Conservation (phyloP, 2,329 filamentous ascomycete genomes). For the Phaeosphaeria sp. region DNA sequence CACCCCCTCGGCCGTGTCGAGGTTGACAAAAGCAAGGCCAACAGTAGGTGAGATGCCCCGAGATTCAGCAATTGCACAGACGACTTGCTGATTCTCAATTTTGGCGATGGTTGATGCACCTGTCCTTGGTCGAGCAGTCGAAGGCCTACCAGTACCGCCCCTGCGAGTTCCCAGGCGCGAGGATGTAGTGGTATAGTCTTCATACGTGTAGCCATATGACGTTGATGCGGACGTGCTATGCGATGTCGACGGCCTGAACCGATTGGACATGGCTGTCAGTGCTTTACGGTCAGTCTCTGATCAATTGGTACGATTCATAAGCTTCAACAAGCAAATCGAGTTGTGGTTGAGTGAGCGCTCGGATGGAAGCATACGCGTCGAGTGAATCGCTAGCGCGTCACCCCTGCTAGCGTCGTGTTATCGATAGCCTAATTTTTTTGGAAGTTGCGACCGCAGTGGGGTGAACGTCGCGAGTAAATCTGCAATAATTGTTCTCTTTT, state of each 20-base stretch:
- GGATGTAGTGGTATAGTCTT: constrained; percentile 45
- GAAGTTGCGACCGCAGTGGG: constrained; percentile 4
- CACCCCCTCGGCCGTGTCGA: constrained; percentile 81
- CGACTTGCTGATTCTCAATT: constrained; percentile 69
- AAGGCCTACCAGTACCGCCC: constrained; percentile 43
- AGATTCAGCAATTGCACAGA: constrained; percentile 89
- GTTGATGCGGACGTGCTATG: constrained; percentile 39
- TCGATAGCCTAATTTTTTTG: constrained; percentile 30
- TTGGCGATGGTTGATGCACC: constrained; percentile 64
- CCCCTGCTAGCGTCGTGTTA: constrained; percentile 27
- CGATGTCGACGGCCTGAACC: constrained; percentile 33
- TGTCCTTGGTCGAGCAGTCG: constrained; percentile 60
- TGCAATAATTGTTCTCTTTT: not conserved
- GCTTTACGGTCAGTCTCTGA: constrained; percentile 25
- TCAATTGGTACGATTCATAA: constrained; percentile 11
- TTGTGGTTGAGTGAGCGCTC: constrained; percentile 1
- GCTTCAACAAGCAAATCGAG: constrained; percentile 3
- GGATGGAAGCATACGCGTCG: constrained; percentile 13
- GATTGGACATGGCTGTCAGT: constrained; percentile 36
- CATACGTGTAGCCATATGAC: constrained; percentile 44
- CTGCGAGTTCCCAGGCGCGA: constrained; percentile 43
- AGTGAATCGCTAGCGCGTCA: constrained; percentile 22
- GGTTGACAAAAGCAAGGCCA: constrained; percentile 85
- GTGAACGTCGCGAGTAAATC: not conserved
- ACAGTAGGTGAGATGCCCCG: constrained; percentile 86